Conservation (phyloP, 2,329 filamentous ascomycete species). For the Fusarium udum region DNA sequence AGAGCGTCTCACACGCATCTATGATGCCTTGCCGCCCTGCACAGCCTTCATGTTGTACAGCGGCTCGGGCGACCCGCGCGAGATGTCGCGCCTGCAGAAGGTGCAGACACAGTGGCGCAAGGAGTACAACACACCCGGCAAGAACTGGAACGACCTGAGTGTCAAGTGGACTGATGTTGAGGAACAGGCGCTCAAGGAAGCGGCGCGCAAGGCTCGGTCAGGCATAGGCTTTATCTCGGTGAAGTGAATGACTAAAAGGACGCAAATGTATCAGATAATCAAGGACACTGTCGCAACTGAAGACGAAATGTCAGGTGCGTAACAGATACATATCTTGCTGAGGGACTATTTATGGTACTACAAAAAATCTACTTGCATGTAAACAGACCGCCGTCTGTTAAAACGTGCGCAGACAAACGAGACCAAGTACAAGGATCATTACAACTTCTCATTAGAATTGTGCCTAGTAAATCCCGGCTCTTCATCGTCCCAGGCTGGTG, state of each 20-base stretch:
- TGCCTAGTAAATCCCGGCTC: conserved; percentile 5
- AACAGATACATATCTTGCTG: neutral
- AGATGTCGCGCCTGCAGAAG: conserved; percentile 70
- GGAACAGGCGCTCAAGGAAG: conserved; percentile 68
- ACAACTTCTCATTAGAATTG: conserved; percentile 34
- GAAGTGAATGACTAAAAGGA: conserved; percentile 56
- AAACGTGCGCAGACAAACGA: neutral
- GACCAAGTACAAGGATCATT: conserved; percentile 32
- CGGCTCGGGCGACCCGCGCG: conserved; percentile 73
- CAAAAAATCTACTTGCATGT: neutral
- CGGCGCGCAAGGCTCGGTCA: conserved; percentile 65
- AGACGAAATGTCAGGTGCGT: neutral
- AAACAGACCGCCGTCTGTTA: neutral
- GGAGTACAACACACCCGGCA: conserved; percentile 71
- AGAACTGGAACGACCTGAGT: conserved; percentile 72
- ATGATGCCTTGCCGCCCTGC: conserved; percentile 69
- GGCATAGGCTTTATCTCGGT: conserved; percentile 73
- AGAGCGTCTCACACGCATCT: conserved; percentile 62
- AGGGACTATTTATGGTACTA: neutral
- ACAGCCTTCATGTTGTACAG: conserved; percentile 72
- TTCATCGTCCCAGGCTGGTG: conserved; percentile 3
- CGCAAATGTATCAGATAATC: neutral
- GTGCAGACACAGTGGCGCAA: conserved; percentile 69
- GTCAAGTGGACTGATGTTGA: conserved; percentile 75
- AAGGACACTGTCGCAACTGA: neutral